A percentile compares a stretch with the other conserved stretches of the same genome.
phyloP scores from a whole-genome alignment of 164 flowering plant species.

The Annona cherimola region DNA sequence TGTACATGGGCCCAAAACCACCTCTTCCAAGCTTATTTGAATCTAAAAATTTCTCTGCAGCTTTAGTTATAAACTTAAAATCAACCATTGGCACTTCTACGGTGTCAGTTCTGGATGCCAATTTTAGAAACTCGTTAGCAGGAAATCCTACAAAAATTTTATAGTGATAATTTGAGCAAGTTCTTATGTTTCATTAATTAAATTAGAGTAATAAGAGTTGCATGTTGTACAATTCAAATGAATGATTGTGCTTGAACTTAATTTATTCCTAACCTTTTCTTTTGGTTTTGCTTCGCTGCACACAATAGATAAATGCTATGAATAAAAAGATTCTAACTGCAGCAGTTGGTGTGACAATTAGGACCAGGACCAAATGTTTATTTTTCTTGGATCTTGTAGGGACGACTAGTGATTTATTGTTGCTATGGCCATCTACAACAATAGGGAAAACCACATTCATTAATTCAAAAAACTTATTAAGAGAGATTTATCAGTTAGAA shows the following conservation, averaged over 20 bases:
- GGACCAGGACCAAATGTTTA: neutral
- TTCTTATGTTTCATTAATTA: neutral
- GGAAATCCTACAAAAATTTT: neutral
- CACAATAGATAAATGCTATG: neutral
- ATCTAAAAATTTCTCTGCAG: neutral
- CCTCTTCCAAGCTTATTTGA: slow-evolving; percentile 9
- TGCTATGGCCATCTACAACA: neutral
- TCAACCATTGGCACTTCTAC: neutral
- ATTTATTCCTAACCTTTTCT: neutral
- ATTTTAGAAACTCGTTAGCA: neutral
- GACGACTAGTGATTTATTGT: too few species aligned
- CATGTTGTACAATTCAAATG: neutral
- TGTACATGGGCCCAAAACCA: slow-evolving; percentile 5
- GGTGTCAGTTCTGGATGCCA: neutral
- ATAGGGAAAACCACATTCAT: neutral
- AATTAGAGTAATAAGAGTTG: neutral
- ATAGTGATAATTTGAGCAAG: neutral
- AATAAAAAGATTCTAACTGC: neutral
- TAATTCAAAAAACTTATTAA: neutral
- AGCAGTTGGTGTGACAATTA: neutral
- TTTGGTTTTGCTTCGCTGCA: neutral
- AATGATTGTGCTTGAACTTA: neutral
- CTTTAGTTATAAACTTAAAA: neutral
- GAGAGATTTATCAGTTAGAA: neutral
- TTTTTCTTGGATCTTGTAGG: neutral